A percentile compares a stretch with the other conserved stretches of the same genome.
Evolutionary conservation across 169 alveolate genomes (phyloP).

Genomic region (Eimeria necatrix): DNA sequence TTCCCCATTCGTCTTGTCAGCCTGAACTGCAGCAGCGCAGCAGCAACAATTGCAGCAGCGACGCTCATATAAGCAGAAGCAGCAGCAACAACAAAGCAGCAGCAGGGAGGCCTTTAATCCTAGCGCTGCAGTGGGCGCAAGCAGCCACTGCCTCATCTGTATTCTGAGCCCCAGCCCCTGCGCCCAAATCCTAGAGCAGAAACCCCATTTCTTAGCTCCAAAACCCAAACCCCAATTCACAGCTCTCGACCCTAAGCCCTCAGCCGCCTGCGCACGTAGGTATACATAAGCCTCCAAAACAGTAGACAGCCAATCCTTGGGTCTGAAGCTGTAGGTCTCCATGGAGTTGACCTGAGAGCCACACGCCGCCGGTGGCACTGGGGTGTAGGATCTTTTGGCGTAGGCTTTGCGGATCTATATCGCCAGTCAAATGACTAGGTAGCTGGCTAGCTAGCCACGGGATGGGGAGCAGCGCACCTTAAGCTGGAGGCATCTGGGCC

Average conservation of each 20-base stretch:
- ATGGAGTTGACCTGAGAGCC: constrained; percentile 88
- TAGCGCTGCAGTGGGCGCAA: neutral
- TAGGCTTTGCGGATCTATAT: neutral
- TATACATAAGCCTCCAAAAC: constrained; percentile 83
- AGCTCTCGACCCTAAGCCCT: constrained; percentile 76
- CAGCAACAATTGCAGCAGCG: neutral
- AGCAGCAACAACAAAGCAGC: neutral
- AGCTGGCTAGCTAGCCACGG: neutral
- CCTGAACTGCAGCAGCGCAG: constrained; percentile 59
- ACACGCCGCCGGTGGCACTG: neutral
- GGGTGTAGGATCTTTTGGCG: neutral
- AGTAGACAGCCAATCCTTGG: constrained; percentile 84
- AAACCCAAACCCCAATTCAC: constrained; percentile 48
- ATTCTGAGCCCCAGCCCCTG: neutral
- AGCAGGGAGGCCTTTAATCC: neutral
- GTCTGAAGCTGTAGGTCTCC: constrained; percentile 92
- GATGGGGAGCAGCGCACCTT: constrained; percentile 80
- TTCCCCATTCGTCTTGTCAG: constrained; percentile 69
- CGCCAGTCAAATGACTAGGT: neutral
- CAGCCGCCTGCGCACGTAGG: constrained; percentile 77
- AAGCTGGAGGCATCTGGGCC: constrained; percentile 91
- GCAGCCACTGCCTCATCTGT: neutral
- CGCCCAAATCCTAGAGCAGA: neutral
- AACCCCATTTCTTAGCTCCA: neutral
- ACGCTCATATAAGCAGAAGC: neutral